phyloP scores from a whole-genome alignment of 345 rosid genomes.

The Chamaenerion angustifolium region DNA sequence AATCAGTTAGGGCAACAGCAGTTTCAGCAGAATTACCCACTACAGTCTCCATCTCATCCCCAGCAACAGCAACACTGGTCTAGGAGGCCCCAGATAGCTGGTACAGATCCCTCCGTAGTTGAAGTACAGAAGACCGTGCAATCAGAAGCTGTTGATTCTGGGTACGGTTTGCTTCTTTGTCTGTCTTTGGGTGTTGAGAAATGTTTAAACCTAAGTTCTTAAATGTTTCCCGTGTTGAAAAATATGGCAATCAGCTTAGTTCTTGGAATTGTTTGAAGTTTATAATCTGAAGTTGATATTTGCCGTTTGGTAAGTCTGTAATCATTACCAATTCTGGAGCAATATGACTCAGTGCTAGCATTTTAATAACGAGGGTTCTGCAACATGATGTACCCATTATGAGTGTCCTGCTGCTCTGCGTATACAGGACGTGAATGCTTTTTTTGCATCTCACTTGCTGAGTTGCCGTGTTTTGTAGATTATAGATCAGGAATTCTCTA shows the following conservation, averaged over 20 bases:
- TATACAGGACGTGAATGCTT: too few species aligned
- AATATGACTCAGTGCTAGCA: too few species aligned
- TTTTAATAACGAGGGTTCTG: too few species aligned
- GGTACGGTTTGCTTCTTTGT: slow-evolving; percentile 21
- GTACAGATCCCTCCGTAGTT: slow-evolving; percentile 4
- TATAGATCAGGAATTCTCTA: not conserved
- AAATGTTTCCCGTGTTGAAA: too few species aligned
- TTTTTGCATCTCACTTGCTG: too few species aligned
- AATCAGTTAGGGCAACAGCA: slow-evolving; percentile 13
- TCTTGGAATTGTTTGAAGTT: too few species aligned
- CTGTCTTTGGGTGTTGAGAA: slow-evolving; percentile 1
- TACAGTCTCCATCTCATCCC: slow-evolving; percentile 3
- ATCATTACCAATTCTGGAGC: too few species aligned
- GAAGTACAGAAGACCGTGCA: slow-evolving; percentile 81
- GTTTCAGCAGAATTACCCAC: slow-evolving; percentile 10
- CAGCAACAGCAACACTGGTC: slow-evolving; percentile 15
- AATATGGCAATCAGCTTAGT: too few species aligned
- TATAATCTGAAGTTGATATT: too few species aligned
- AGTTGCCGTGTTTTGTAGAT: not conserved
- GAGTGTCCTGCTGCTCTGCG: too few species aligned
- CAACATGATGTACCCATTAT: too few species aligned
- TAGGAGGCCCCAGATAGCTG: slow-evolving; percentile 9
- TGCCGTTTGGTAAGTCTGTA: too few species aligned
- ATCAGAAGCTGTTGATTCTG: slow-evolving; percentile 67
- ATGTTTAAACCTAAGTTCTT: not conserved